Percentiles rank a stretch among this genome's conserved stretches.
Evolutionary conservation across 495 filamentous ascomycete species (phyloP).

Genomic region (Podospora pseudopauciseta): DNA sequence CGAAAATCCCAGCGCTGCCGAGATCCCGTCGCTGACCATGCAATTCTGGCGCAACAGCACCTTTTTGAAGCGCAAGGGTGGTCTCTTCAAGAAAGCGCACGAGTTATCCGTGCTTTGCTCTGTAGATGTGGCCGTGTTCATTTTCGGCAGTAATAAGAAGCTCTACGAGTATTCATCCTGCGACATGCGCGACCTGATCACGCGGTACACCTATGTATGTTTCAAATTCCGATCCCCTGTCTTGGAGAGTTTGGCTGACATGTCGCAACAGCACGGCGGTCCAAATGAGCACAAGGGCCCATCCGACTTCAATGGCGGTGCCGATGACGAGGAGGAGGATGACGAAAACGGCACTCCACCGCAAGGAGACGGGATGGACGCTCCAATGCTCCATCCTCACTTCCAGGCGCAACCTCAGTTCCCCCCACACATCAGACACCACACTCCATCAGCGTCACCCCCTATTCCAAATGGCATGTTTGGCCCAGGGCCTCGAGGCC

Average conservation of each 20-base stretch:
- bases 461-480: conserved; percentile 81
- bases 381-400: conserved; percentile 66
- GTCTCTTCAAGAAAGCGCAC: conserved; percentile 98
- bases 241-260: conserved; percentile 27
- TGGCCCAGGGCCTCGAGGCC: conserved; percentile 57
- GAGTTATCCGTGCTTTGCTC: conserved; percentile 97
- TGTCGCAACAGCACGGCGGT: conserved; percentile 66
- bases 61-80: conserved; percentile 97
- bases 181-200: conserved; percentile 86
- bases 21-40: conserved; percentile 35
- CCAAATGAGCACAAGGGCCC: conserved; percentile 97
- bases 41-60: conserved; percentile 64
- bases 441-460: conserved; percentile 82
- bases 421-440: conserved; percentile 68
- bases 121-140: conserved; percentile 97
- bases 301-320: conserved; percentile 82
- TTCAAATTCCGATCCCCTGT: conserved; percentile 6
- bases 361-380: conserved; percentile 51
- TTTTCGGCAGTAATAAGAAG: conserved; percentile 97
- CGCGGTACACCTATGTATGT: conserved; percentile 84
- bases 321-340: conserved; percentile 81
- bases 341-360: conserved; percentile 75
- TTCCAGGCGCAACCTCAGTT: conserved; percentile 71
- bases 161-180: conserved; percentile 94
- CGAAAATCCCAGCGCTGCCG: conserved; percentile 8